phyloP scores from a whole-genome alignment of 1,139 yeast genomes.

The Yamadazyma oceani region DNA sequence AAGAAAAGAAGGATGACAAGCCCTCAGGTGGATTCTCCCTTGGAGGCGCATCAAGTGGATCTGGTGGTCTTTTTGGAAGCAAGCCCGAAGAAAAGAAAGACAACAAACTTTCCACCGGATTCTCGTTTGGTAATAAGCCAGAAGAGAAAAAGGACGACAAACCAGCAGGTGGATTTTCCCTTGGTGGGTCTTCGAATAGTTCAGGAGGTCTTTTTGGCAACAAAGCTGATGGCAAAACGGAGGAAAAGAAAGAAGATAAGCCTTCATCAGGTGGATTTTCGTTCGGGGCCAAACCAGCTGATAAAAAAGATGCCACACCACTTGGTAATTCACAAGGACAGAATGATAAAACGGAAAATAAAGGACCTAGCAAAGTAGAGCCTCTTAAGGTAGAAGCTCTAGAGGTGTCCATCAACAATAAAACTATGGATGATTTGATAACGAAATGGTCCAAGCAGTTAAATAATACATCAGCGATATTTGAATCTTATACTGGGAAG shows the following conservation, averaged over 20 bases:
- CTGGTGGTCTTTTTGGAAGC: slow-evolving; percentile 15
- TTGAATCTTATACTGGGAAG: slow-evolving; percentile 73
- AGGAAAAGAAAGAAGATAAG: slow-evolving; percentile 19
- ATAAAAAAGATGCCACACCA: neutral
- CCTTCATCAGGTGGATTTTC: slow-evolving; percentile 8
- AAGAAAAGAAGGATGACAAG: neutral
- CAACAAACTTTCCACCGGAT: slow-evolving; percentile 20
- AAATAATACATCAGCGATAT: slow-evolving; percentile 68
- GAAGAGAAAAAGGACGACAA: slow-evolving; percentile 19
- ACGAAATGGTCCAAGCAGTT: slow-evolving; percentile 92
- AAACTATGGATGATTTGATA: slow-evolving; percentile 88
- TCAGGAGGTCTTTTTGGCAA: slow-evolving; percentile 20
- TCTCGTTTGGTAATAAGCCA: slow-evolving; percentile 25
- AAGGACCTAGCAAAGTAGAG: slow-evolving; percentile 51
- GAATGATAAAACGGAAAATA: slow-evolving; percentile 19
- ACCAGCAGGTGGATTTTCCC: slow-evolving; percentile 11
- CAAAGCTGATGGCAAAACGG: slow-evolving; percentile 15
- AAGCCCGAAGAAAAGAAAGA: slow-evolving; percentile 25
- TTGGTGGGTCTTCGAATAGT: slow-evolving; percentile 18
- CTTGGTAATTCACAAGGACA: slow-evolving; percentile 19
- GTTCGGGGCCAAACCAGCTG: slow-evolving; percentile 1
- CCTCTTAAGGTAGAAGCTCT: slow-evolving; percentile 59
- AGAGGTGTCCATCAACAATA: slow-evolving; percentile 81
- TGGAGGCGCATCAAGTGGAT: too few species aligned
- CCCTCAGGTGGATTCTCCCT: slow-evolving; percentile 22